Percentiles rank a stretch among this genome's conserved stretches.
These are phyloP conservation scores for Rhodotorula sp. DNA, from an alignment of 1,284 basidiomycete genomes.

Conservation along the genomic window DNA sequence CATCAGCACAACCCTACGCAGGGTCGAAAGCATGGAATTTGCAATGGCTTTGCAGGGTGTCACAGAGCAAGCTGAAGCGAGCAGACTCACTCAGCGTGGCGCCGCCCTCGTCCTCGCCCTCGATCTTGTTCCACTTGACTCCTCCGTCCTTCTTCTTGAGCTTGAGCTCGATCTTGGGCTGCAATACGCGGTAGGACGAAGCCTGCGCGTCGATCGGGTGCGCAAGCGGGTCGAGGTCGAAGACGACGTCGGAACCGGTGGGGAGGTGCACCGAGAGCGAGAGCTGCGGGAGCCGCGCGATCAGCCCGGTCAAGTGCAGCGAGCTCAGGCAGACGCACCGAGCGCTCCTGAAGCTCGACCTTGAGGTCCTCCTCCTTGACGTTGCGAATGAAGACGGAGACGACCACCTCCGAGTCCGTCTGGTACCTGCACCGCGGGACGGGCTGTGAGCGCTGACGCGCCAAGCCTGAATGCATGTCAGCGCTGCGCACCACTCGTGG, in stretches of 20 bases:
- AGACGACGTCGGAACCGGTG: conserved; percentile 43
- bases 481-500: conserved; percentile 37
- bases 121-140: conserved; percentile 70
- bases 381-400: conserved; percentile 44
- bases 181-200: conserved; percentile 68
- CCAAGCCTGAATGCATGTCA: too few relatives aligned
- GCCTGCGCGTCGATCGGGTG: conserved; percentile 70
- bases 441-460: not conserved
- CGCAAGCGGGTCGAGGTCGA: conserved; percentile 69
- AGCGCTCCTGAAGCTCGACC: conserved; percentile 33
- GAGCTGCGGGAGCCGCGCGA: conserved; percentile 18
- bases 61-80: not conserved
- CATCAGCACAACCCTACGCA: not conserved
- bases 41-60: not conserved
- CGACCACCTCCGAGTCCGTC: conserved; percentile 42
- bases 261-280: conserved; percentile 47
- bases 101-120: conserved; percentile 57
- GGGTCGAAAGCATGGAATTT: too few relatives aligned
- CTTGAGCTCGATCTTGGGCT: conserved; percentile 77
- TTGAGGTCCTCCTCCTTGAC: conserved; percentile 42
- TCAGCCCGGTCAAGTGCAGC: not conserved
- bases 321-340: conserved; percentile 15
- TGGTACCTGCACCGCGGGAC: conserved; percentile 40
- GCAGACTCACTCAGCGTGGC: conserved; percentile 40
- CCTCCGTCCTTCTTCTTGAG: conserved; percentile 65